Evolutionary conservation across 2,329 filamentous ascomycete species (phyloP).

Genomic region (Colletotrichum agaves): DNA sequence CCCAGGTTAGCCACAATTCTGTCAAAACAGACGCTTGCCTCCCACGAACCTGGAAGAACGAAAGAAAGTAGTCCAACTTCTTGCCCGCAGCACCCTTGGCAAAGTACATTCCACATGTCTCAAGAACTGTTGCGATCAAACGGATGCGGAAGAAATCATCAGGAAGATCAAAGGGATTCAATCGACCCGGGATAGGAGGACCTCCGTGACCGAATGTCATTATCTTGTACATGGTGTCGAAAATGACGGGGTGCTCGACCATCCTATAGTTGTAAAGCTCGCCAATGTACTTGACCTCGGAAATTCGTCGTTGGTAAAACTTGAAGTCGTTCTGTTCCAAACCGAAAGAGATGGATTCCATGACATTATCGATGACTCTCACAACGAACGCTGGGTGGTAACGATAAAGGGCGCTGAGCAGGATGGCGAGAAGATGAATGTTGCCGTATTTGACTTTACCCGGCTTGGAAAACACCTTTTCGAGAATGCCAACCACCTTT

Average conservation of each 20-base stretch:
- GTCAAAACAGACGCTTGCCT: background rate
- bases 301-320: conserved; percentile 92
- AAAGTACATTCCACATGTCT: conserved; percentile 97
- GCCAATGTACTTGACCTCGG: conserved; percentile 95
- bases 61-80: conserved; percentile 97
- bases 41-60: conserved; percentile 80
- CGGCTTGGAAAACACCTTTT: conserved; percentile 95
- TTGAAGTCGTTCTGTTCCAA: conserved; percentile 98
- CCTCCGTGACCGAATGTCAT: conserved; percentile 93
- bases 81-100: conserved; percentile 93
- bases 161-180: conserved; percentile 83
- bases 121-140: conserved; percentile 86
- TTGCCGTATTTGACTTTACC: conserved; percentile 98
- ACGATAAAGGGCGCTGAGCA: conserved; percentile 87
- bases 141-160: conserved; percentile 98
- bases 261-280: conserved; percentile 98
- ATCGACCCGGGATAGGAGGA: conserved; percentile 79
- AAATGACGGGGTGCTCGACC: conserved; percentile 94
- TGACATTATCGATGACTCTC: conserved; percentile 88
- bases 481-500: conserved; percentile 76
- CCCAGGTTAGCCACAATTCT: conserved; percentile 33
- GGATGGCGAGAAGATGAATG: conserved; percentile 90
- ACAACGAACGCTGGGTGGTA: conserved; percentile 94
- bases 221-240: conserved; percentile 94
- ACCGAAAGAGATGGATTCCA: conserved; percentile 88